Evolutionary conservation across 495 filamentous ascomycete genomes (phyloP).

Genomic region (Penicillium atrosanguineum): DNA sequence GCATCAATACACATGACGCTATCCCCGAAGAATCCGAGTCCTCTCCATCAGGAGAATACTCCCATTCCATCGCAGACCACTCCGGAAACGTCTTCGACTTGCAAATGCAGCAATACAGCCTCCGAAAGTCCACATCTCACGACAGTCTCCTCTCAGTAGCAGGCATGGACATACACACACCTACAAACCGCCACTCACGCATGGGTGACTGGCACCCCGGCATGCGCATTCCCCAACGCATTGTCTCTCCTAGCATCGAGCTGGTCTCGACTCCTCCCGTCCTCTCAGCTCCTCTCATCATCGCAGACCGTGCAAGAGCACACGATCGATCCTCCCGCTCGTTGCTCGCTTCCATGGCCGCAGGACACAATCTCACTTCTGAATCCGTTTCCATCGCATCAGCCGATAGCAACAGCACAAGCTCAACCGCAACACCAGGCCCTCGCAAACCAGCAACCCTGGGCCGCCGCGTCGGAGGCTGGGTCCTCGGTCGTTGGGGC

Average conservation of each 20-base stretch:
- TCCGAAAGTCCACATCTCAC: constrained; percentile 45
- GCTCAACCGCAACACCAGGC: constrained; percentile 19
- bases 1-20: constrained; percentile 23
- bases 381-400: constrained; percentile 23
- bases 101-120: constrained; percentile 19
- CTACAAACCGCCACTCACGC: constrained; percentile 33
- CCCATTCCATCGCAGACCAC: background rate
- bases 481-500: constrained; percentile 57
- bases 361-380: constrained; percentile 12
- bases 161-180: constrained; percentile 51
- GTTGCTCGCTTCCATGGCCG: constrained; percentile 42
- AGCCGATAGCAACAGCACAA: constrained; percentile 25
- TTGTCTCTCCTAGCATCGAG: constrained; percentile 34
- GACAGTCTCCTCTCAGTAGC: constrained; percentile 52
- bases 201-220: constrained; percentile 33
- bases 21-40: constrained; percentile 47
- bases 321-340: constrained; percentile 31
- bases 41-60: constrained; percentile 12
- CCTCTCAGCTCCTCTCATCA: constrained; percentile 44
- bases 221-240: constrained; percentile 34
- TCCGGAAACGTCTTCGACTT: constrained; percentile 15
- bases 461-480: constrained; percentile 50
- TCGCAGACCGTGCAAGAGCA: constrained; percentile 30
- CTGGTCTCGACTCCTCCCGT: constrained; percentile 41
- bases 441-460: constrained; percentile 34